Evolutionary conservation across 805 yeast species (phyloP), one percentile per base, ranked within the genome.

Genomic region (Clavispora carvajalis): DNA sequence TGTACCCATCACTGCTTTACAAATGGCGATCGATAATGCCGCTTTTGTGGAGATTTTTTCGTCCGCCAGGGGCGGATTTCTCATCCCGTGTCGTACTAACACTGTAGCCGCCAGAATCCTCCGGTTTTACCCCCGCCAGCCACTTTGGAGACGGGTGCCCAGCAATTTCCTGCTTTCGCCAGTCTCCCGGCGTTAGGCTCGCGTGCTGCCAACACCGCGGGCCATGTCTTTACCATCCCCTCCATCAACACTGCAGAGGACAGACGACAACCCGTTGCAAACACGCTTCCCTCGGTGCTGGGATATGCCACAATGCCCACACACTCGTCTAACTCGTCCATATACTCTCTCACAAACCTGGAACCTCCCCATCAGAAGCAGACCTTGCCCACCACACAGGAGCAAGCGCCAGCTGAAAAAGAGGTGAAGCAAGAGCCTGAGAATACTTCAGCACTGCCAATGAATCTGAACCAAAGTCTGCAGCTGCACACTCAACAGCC

Each of bases 101-200:
- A 19, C 8, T 17, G n/a, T 45, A 76, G 80, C 49, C 80, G 77
- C 53, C 81, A 74, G 57, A 76, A 65, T 36, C 78, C 80, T 6
- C 81, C 81, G 9, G 80, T 77, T 13, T 64, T 77, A 45, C 82
- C 82, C 6, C 81, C 82, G 10, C 82, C 82, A 13, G 76, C 77
- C 13, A 61, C 71, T 30, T 62, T 74, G 46, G 79, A 74, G 51
- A 63, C 73, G 40, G 69, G 74, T 49, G 73, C 58, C 52, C 77
- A 67, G 59, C 63, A 59, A 25, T 68, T 69, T 40, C 74, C 74
- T 49, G 71, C 77, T 15, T 63, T 76, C 36, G 78, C 80, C 2
- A 66, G 74, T 28, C 66, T 76, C 39, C 76, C 80, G 5, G 74
- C 76, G 23, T 55, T 72, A 43, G 74, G 77, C 19, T 65, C 59